Percentiles rank a stretch among this genome's conserved stretches.
phyloP scores from a whole-genome alignment of 208 protist species.

The Vickermania spadyakhi region DNA sequence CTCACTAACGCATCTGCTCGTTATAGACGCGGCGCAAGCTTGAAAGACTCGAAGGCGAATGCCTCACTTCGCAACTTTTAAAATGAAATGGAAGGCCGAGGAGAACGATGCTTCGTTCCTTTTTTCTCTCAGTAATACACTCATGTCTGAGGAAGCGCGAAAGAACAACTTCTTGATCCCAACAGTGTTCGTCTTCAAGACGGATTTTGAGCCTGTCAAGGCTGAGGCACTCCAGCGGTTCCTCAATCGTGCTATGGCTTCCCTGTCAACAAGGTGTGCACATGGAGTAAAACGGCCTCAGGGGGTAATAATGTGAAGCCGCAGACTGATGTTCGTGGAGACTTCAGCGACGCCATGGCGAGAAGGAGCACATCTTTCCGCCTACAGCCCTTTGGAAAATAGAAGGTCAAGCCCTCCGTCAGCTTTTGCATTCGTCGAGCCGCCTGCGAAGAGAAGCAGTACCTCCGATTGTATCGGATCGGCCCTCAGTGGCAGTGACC shows the following conservation, averaged over 20 bases:
- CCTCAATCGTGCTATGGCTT: conserved; percentile 10
- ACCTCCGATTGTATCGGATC: neutral
- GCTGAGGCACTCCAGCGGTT: conserved; percentile 10
- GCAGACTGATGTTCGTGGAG: too few relatives aligned
- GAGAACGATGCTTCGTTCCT: neutral
- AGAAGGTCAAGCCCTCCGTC: neutral
- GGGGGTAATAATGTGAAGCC: neutral
- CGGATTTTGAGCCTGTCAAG: conserved; percentile 4
- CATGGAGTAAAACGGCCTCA: neutral
- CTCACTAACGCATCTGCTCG: conserved; percentile 23
- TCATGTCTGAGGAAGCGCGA: neutral
- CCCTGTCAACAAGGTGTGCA: neutral
- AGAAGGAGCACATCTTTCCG: neutral
- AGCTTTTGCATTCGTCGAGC: neutral
- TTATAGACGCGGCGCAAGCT: conserved; percentile 13
- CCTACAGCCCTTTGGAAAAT: neutral
- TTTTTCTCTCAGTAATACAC: neutral
- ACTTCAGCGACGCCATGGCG: neutral
- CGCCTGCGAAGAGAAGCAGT: neutral
- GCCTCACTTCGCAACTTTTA: neutral
- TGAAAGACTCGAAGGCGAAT: neutral
- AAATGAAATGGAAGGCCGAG: neutral
- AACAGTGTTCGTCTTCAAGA: conserved; percentile 30
- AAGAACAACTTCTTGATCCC: conserved; percentile 12
- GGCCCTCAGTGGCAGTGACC: too few relatives aligned